Base-by-base conservation (phyloP, 495 filamentous ascomycete species). In the Daldinia caldariorum region DNA sequence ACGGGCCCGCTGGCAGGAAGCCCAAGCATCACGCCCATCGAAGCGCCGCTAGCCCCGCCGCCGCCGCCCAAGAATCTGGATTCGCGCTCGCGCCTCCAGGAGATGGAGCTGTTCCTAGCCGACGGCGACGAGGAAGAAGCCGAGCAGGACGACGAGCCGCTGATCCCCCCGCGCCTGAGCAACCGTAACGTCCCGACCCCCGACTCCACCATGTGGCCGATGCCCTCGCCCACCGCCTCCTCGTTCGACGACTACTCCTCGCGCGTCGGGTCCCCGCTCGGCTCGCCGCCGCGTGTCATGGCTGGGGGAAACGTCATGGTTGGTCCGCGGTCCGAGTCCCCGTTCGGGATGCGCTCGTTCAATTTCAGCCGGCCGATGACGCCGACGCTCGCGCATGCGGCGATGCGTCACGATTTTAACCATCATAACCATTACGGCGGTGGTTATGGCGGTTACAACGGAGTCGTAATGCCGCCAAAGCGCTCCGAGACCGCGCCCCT, bases 301-400 rank as follows among this genome's bases (percentile, higher is more conserved):
- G 37, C 43, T 4, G 29, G 58, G 1, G 56, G 22, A 14, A 22
- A 47, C 9, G 43, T 47, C 2, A 22, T 47, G 18, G 10, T 47
- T 9, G 43, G 43, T 9, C 6, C 61, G 68, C 45, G 63, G 20
- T 47, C 74, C 3, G 71, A 71, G 6, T 76, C 74, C 1, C 69
- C 74, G 2, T 66, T 71, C 29, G 69, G 69, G 1, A 55, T 71
- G 31, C 69, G 74, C 31, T 70, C 72, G 22, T 76, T 74, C 29
- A 74, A 70, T 43, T 76, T 74, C 34, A 74, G 72, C 39, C 63
- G 71, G 7, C 72, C 69, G 0, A 72, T 71, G 69, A 72, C 74
- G 49, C 69, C 74, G 22, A 66, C 69, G 4, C 53, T 58, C 1
- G 55, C 49, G 5, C 45, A 64, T n/a, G 43, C 53, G 13, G 61